These are phyloP conservation scores for Starmerella powellii DNA, from an alignment of 805 yeast genomes.

Conservation along the genomic window DNA sequence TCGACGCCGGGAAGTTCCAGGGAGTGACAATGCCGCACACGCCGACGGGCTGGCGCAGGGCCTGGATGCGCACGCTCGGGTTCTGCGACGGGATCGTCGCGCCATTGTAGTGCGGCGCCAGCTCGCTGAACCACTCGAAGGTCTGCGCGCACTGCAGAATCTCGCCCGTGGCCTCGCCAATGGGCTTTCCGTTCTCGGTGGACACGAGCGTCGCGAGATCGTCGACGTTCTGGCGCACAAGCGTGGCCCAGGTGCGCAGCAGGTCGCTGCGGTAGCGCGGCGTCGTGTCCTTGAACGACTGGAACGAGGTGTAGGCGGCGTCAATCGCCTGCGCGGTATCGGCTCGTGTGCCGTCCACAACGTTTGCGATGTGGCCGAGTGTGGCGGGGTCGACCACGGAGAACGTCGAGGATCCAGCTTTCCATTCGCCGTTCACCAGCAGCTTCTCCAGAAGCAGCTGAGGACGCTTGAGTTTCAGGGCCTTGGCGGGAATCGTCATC, in stretches of 20 bases:
- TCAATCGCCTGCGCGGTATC: constrained; percentile 43
- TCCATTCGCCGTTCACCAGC: constrained; percentile 66
- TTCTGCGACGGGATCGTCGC: constrained; percentile 47
- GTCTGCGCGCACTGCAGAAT: constrained; percentile 56
- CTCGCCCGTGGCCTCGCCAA: constrained; percentile 62
- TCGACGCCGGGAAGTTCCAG: constrained; percentile 75
- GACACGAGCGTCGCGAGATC: constrained; percentile 57
- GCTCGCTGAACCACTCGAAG: constrained; percentile 80
- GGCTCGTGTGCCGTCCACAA: constrained; percentile 45
- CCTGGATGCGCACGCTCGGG: constrained; percentile 38
- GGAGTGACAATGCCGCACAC: constrained; percentile 71
- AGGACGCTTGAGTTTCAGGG: constrained; percentile 13
- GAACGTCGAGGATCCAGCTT: constrained; percentile 38
- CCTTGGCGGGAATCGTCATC: constrained; percentile 7
- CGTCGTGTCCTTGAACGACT: constrained; percentile 39
- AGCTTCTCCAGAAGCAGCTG: constrained; percentile 28
- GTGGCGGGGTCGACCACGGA: constrained; percentile 68
- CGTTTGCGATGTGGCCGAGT: constrained; percentile 39
- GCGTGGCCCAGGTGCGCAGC: constrained; percentile 40
- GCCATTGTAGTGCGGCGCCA: constrained; percentile 60
- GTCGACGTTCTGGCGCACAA: constrained; percentile 45
- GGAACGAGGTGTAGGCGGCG: constrained; percentile 44
- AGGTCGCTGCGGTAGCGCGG: constrained; percentile 45
- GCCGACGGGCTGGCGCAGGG: constrained; percentile 66
- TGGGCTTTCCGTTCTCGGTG: constrained; percentile 64